Evolutionary conservation across 768 basidiomycete species (phyloP), one percentile per base, ranked within the genome.

Genomic region (Phaeolepiota aurea): DNA sequence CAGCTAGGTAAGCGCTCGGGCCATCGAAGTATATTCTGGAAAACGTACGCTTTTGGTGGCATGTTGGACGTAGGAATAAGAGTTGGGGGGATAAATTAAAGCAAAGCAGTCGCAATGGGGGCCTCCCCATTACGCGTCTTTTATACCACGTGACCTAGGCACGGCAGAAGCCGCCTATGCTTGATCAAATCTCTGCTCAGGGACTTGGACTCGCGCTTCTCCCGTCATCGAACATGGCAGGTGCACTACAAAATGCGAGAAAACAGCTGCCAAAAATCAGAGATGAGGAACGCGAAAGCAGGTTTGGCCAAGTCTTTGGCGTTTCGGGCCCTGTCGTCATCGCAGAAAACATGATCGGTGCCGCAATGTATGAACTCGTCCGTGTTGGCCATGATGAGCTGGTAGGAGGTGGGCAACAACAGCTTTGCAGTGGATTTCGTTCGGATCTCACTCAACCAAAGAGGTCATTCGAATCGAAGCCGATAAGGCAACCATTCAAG

Each of bases 391-490:
- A 99, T 57, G 89, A 97, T 62, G 94, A 98, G 63, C 79, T 97
- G 12, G 94, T 97, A 19, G 94, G 94, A 67, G 93, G 92, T 93
- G 53, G 46, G 70, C 59, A 35, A 30, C 41, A 15, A 7, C 37
- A 13, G 28, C 25, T 10, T 40, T 13, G 32, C 16, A 15, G 21
- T 12, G 22, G 16, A 35, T 30, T 20, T 35, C 20, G n/a, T n/a
- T 34, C 25, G 20, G 14, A 18, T 30, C 25, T 44, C 10, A 30
- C 39, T 49, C 34, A 51, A 18, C 16, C 31, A 15, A 54, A 93
- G 96, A 99, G 89, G 96, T 99, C 54, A 99, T 99, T 54, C 80
- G 96, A 54, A 97, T 99, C 65, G 96, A 98, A 51, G 81, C 81
- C 46, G 96, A 99, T 67, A 94, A 96, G 67, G 88, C 88, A 32